Evolutionary conservation across 208 protist species (phyloP), one percentile per base, ranked within the genome.

Genomic region (Strigomonas galati): DNA sequence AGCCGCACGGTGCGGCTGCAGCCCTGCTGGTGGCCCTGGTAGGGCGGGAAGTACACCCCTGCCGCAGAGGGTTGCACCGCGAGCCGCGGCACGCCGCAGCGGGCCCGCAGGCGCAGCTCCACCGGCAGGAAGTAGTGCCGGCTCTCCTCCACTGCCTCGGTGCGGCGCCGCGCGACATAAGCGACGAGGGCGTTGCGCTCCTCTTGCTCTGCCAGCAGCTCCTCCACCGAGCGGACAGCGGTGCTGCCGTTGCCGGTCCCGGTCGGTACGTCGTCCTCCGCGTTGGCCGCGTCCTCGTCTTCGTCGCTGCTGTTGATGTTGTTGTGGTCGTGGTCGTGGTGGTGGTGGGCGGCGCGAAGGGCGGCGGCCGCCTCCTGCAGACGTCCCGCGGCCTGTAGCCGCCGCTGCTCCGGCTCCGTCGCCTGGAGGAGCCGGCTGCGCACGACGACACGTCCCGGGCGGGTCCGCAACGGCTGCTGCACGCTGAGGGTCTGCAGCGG

Each of bases 81-180:
- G 30, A 95, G 74, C 49, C 72, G 79, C 28, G 90, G 83, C 1
- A 81, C 72, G 10, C 87, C 86, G 59, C 86, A 93, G 9, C 79
- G 80, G 6, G 90, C 82, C 3, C 85, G 90, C 60, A 95, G 66
- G 27, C 78, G 80, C 57, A 95, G 65, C 71, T 95, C 90, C 52
- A 93, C 85, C 28, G 90, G 82, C 28, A 72, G 74, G 62, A 91
- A 95, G 71, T 82, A 91, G 69, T 64, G 69, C 14, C 40, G 67
- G 64, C 83, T 83, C 48, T 87, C 76, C 54, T 54, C 59, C 53
- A 71, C 65, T 37, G 89, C 60, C 46, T 80, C 73, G n/a, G 40
- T 56, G 26, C 79, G 81, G 1, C 91, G 85, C 9, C 62, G 21
- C 1, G 52, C 57, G n/a, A 96, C 72, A 74, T 81, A 93, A 19